Evolutionary conservation across 1,284 basidiomycete genomes (phyloP), one percentile per base, ranked within the genome.

Genomic region (Trametes versicolor): DNA sequence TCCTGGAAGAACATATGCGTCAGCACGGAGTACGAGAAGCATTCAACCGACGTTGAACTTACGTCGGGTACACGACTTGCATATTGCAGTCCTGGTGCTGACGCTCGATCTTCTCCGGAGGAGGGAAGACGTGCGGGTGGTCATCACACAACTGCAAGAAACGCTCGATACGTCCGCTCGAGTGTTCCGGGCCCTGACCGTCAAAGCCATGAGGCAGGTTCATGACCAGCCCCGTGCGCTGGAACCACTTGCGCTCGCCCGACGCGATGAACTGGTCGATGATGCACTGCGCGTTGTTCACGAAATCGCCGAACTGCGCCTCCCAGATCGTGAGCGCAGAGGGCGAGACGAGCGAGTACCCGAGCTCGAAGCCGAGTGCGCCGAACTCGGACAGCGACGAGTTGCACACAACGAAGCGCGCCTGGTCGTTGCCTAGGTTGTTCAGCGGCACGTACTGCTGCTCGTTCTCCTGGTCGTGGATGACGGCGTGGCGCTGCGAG

Each of bases 11-110:
- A 43, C 29, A 27, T 19, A 65, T 57, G 15, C 0, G 23, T 59
- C 45, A 64, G 60, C 59, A 54, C 5, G n/a, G 13, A 15, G 17
- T 10, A 6, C 2, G 29, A n/a, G 15, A 36, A 2, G 13, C 17
- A 54, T 49, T 57, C 39, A 21, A 4, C 10, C 8, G 1, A 2
- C 4, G 50, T 2, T 10, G 41, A 84, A 84, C 91, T 78, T 76
- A 92, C 87, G 97, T 96, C 21, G 95, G 93, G 82, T 99, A 99
- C 48, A 97, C 95, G 70, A 99, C 92, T 80, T 99, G 97, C 96
- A 99, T 97, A 79, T 99, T 99, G 80, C 96, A 97, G 79, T 99
- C 98, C 82, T 99, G 98, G 77, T 98, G 96, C 77, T 98, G 96
- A 60, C 98, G 86, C 77, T 97, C 94, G 70, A 97, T 83, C 85